Conservation (phyloP, 2,329 filamentous ascomycete species). For the Neonectria hederae region DNA sequence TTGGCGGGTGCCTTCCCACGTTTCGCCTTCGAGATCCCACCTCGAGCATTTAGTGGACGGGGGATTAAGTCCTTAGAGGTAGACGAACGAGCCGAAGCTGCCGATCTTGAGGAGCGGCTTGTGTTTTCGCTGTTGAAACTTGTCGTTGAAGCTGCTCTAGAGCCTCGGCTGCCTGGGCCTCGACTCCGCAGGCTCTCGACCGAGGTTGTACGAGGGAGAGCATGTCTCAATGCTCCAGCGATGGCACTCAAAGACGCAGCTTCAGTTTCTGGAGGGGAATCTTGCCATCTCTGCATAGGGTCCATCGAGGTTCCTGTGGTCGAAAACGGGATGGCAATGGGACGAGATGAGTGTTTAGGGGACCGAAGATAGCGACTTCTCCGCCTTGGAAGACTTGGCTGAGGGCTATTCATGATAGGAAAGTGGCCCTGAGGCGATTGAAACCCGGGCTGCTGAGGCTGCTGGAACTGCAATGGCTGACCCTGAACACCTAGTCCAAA, state of each 20-base stretch:
- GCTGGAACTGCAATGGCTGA: neutral
- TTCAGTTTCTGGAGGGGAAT: conserved; percentile 36
- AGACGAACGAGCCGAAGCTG: conserved; percentile 5
- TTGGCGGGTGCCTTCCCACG: neutral
- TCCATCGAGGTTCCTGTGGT: neutral
- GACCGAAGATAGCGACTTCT: conserved; percentile 15
- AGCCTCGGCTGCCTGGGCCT: conserved; percentile 13
- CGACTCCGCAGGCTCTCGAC: conserved; percentile 27
- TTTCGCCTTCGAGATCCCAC: conserved; percentile 14
- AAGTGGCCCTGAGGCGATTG: neutral
- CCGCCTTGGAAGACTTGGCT: conserved; percentile 8
- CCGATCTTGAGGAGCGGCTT: conserved; percentile 29
- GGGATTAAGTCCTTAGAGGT: conserved; percentile 3
- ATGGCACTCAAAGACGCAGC: conserved; percentile 36
- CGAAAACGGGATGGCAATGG: neutral
- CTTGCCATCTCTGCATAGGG: conserved; percentile 39
- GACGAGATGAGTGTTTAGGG: neutral
- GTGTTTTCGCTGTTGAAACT: conserved; percentile 31
- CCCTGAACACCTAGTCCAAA: neutral
- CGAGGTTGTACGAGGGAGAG: conserved; percentile 19
- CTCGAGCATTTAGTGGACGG: conserved; percentile 13
- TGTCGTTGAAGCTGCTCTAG: conserved; percentile 26
- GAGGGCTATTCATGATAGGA: neutral
- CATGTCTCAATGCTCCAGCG: conserved; percentile 24
- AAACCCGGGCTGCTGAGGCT: neutral